Conservation (phyloP, 768 basidiomycete genomes). For the Lactarius tabidus region DNA sequence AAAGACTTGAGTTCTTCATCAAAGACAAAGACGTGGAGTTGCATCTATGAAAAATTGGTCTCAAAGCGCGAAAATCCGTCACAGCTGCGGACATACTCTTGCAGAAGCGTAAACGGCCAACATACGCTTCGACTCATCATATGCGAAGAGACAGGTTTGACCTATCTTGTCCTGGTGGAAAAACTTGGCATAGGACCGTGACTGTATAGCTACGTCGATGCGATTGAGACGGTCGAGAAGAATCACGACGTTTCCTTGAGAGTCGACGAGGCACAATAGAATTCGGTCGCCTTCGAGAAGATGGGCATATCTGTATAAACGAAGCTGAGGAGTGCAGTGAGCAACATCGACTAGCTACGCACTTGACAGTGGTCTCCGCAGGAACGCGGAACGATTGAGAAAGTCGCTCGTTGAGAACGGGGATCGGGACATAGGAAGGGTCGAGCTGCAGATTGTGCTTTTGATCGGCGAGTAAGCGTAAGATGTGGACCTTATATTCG, state of each 20-base stretch:
- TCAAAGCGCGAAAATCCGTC: too few species aligned
- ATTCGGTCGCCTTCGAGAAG: constrained; percentile 20
- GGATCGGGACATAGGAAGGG: constrained; percentile 16
- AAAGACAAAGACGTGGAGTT: constrained; percentile 45
- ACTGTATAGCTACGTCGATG: constrained; percentile 11
- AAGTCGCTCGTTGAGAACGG: constrained; percentile 4
- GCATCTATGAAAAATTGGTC: constrained; percentile 25
- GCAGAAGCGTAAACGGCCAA: constrained; percentile 44
- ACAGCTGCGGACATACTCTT: constrained; percentile 34
- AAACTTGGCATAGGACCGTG: not conserved
- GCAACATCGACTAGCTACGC: not conserved
- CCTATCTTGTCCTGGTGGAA: constrained; percentile 49
- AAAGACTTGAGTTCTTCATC: constrained; percentile 44
- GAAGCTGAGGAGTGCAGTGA: not conserved
- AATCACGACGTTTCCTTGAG: constrained; percentile 15
- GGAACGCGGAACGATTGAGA: constrained; percentile 15
- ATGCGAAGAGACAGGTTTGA: constrained; percentile 42
- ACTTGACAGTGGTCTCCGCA: constrained; percentile 11
- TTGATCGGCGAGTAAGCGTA: constrained; percentile 15
- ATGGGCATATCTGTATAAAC: constrained; percentile 12
- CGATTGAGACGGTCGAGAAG: constrained; percentile 13
- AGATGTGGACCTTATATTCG: constrained; percentile 9
- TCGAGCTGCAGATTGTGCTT: constrained; percentile 22
- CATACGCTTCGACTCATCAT: constrained; percentile 50
- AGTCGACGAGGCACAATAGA: constrained; percentile 16